phyloP scores from a whole-genome alignment of 257 asterid species.

The Solanum commersonii region DNA sequence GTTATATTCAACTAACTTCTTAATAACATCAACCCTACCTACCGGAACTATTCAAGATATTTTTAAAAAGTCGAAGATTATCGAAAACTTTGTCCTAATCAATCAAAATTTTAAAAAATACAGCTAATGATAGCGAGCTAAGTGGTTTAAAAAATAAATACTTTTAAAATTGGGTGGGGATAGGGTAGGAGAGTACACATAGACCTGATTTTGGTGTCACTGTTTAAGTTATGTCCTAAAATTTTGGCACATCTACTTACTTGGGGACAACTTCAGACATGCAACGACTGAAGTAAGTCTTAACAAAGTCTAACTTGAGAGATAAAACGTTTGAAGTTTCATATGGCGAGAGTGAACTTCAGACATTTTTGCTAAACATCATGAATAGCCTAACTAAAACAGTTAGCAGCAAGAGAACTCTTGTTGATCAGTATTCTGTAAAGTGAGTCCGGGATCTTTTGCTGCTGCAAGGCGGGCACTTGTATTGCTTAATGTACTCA shows the following conservation, averaged over 20 bases:
- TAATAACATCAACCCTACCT: neutral
- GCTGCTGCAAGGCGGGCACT: constrained; percentile 77
- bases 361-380: neutral
- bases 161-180: neutral
- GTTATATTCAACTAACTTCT: neutral
- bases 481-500: constrained; percentile 69
- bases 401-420: neutral
- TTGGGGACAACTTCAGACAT: neutral
- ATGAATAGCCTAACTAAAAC: neutral
- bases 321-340: neutral
- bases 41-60: neutral
- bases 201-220: neutral
- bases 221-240: neutral
- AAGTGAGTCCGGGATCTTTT: constrained; percentile 44
- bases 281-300: neutral
- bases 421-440: neutral
- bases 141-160: neutral
- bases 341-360: neutral
- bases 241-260: neutral
- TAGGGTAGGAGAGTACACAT: neutral
- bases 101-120: neutral
- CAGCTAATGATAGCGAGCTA: neutral
- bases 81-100: neutral
- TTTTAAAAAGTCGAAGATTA: neutral
- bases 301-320: neutral